Evolutionary conservation across 139 green algal species (phyloP).

Genomic region (Coccomyxa sp.): DNA sequence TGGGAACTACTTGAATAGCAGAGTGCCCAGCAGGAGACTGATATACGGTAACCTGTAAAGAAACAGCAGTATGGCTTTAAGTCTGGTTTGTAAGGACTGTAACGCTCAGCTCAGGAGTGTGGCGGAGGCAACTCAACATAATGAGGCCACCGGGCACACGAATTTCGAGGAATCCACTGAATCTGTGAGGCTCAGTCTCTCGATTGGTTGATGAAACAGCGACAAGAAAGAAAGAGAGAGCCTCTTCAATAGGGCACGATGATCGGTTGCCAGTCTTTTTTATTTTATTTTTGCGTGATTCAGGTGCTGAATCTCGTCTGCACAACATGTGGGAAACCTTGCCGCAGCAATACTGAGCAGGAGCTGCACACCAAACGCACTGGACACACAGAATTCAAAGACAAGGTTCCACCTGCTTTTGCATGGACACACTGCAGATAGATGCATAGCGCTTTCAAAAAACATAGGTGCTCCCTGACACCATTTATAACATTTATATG

Average conservation of each 20-base stretch:
- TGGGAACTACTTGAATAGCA: too few relatives aligned
- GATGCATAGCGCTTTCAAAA: too few relatives aligned
- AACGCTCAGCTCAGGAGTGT: constrained; percentile 19
- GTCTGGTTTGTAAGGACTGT: constrained; percentile 4
- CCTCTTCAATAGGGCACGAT: too few relatives aligned
- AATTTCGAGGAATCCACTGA: constrained; percentile 81
- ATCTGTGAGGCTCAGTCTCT: background rate
- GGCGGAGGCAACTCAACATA: constrained; percentile 69
- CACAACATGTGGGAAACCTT: constrained; percentile 76
- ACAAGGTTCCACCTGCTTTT: constrained; percentile 44
- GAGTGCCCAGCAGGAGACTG: too few relatives aligned
- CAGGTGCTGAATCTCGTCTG: constrained; percentile 55
- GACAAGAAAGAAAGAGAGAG: too few relatives aligned
- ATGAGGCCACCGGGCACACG: constrained; percentile 59
- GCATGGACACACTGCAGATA: background rate
- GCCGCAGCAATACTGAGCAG: constrained; percentile 63
- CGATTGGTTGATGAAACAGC: too few relatives aligned
- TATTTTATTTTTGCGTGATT: constrained; percentile 22
- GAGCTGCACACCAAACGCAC: constrained; percentile 78
- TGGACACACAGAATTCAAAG: constrained; percentile 65
- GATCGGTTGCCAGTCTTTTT: too few relatives aligned
- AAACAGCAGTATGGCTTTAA: background rate
- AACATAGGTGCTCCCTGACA: background rate
- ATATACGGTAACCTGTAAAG: too few relatives aligned
- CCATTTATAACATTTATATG: background rate